These are phyloP conservation scores for Spergularia marina DNA, from an alignment of 148 eudicot genomes.

Conservation along the genomic window DNA sequence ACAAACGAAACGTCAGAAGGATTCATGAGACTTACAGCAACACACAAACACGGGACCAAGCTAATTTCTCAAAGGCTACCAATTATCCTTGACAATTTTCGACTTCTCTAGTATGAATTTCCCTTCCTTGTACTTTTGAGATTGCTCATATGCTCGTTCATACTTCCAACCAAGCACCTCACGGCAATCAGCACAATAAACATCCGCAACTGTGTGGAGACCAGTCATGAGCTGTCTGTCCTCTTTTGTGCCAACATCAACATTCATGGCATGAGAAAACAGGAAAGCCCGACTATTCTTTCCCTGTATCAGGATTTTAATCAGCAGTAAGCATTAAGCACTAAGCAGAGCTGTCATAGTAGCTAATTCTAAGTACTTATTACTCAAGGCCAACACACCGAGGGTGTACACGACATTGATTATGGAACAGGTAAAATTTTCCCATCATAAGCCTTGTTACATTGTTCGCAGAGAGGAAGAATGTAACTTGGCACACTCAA, in stretches of 20 bases:
- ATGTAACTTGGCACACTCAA: too few relatives aligned
- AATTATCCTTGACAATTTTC: slow-evolving; percentile 66
- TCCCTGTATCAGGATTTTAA: slow-evolving; percentile 41
- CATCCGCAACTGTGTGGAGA: slow-evolving; percentile 82
- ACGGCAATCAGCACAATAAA: slow-evolving; percentile 60
- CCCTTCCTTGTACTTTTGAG: slow-evolving; percentile 89
- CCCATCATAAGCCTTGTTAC: too few relatives aligned
- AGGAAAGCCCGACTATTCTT: slow-evolving; percentile 70
- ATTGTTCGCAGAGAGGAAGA: too few relatives aligned
- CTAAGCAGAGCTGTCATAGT: not conserved
- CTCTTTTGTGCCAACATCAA: slow-evolving; percentile 64
- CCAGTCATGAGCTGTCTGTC: slow-evolving; percentile 83
- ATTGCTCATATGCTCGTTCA: slow-evolving; percentile 65
- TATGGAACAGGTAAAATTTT: too few relatives aligned
- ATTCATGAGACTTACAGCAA: not conserved
- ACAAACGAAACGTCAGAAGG: too few relatives aligned
- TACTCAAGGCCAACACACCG: too few relatives aligned
- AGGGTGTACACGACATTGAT: too few relatives aligned
- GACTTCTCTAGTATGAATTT: slow-evolving; percentile 73
- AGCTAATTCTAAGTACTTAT: too few relatives aligned
- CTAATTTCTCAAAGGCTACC: slow-evolving; percentile 30
- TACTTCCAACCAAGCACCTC: slow-evolving; percentile 86
- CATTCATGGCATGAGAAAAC: slow-evolving; percentile 82
- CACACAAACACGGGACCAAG: slow-evolving; percentile 5
- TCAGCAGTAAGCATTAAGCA: slow-evolving; percentile 4